Base-by-base conservation (phyloP, 106 monocot species). In the Dendrobium nobile region DNA sequence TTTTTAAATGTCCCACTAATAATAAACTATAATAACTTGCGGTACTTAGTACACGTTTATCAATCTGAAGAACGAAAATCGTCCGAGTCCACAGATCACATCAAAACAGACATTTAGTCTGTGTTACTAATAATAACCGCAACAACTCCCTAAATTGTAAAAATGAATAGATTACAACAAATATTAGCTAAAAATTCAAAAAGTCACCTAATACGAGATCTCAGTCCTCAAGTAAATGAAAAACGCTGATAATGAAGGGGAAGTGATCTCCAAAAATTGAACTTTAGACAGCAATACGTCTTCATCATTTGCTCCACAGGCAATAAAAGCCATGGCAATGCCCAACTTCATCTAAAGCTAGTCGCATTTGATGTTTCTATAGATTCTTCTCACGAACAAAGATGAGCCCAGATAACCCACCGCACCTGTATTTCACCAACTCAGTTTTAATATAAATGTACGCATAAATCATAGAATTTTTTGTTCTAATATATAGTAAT, bases 361-460 rank as follows among this genome's bases (percentile, higher is more conserved):
- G 77, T 96, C 91, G 78, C 93, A 96, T 85, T 96, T 93, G 78
- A 96, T 96, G 77, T 96, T 96, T 75, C 91, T 89, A 78, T 93
- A 96, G 40, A 96, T 96, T 80, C 96, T 96, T 74, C 81, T 81
- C 73, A 81, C 81, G 22, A 81, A 81, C 56, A 81, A 75, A 2
- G 81, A 73, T 2, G 73, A 81, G 17, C 81, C 81, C 18, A 81
- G 74, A 74, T 81, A 81, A 56, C 81, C 81, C 51, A 81, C 81
- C n/a, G 81, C 81, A 54, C 81, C 81, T 81, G 73, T 20, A 78
- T 51, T 54, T 17, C 27, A 31, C 54, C 47, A 77, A 4, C 40
- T 31, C 64, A 64, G 22, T 64, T n/a, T 58, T 5, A n/a, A 58
- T 19, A 58, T 45, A 45, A 45, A 37, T 37, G 37, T 37, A 3